Base-by-base conservation (phyloP, 73 alveolate genomes). In the Paramecium tetraurelia region DNA sequence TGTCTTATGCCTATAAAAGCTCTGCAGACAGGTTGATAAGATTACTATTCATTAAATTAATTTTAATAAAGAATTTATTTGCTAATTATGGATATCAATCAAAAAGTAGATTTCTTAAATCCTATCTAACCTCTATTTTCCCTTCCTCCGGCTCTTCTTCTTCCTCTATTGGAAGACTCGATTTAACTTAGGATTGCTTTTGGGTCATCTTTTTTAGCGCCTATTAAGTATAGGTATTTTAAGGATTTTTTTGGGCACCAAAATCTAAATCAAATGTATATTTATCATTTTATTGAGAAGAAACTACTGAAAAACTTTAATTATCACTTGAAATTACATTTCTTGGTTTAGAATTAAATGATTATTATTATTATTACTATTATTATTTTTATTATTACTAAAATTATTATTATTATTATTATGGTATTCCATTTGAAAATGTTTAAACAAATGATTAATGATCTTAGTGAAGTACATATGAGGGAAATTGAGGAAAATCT, bases 231-330 rank as follows among this genome's bases (percentile, higher is more conserved):
- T 80, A 80, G 0, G 90, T 31, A 53, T 53, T 53, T 53, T 53
- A 53, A 16, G 69, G 29, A 41, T 72, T 35, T 36, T 80, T 80
- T 48, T 41, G 48, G 6, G 10, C 12, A 0, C 75, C 75, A 48
- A 80, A 80, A 35, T 80, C 90, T 44, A 80, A 41, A 22, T 80
- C 90, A 35, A 80, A 80, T 22, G 46, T 18, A 35, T 80, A 80
- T 48, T 80, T 80, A 44, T 80, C 90, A 33, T 72, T 72, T 24
- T 72, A 72, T 80, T 80, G 46, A 14, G 90, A 80, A 2, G 90
- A 41, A 24, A 44, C 44, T 11, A 41, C 46, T 44, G 90, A 48
- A 41, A 80, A 38, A 80, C 70, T 80, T 44, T 41, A 20, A 35
- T 31, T 40, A 4, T 80, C 75, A 5, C 48, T 20, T 40, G 70